Conservation (phyloP, 2,329 filamentous ascomycete genomes). For the Orbilia oligospora region DNA sequence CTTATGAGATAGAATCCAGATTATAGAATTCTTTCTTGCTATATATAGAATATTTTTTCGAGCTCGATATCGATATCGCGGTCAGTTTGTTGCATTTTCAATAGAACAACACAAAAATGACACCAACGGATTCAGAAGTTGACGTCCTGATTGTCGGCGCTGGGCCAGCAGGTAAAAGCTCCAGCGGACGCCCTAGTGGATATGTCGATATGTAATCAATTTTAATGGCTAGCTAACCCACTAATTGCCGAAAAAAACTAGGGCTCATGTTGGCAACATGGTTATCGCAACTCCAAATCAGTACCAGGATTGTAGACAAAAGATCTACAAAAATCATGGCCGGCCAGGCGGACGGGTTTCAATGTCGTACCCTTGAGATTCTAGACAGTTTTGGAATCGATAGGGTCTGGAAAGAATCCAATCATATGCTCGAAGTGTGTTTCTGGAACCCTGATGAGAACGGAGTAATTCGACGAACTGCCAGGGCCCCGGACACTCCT, state of each 20-base stretch:
- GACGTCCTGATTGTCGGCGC: slow-evolving; percentile 71
- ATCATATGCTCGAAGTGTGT: slow-evolving; percentile 76
- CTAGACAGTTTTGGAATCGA: slow-evolving; percentile 80
- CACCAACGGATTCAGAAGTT: slow-evolving; percentile 65
- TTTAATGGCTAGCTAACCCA: background rate
- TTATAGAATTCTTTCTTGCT: background rate
- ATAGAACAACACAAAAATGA: slow-evolving; percentile 39
- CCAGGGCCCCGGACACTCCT: slow-evolving; percentile 76
- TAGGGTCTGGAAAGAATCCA: slow-evolving; percentile 76
- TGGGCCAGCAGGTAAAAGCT: slow-evolving; percentile 68
- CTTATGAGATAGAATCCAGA: background rate
- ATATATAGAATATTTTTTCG: background rate
- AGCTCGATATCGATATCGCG: background rate
- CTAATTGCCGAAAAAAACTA: background rate
- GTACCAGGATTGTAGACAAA: slow-evolving; percentile 69
- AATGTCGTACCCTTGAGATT: slow-evolving; percentile 79
- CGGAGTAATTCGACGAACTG: slow-evolving; percentile 73
- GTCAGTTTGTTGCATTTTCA: slow-evolving; percentile 31
- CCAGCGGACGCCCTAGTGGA: background rate
- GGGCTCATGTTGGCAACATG: slow-evolving; percentile 66
- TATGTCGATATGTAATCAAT: background rate
- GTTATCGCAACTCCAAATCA: slow-evolving; percentile 70
- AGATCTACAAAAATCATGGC: slow-evolving; percentile 66
- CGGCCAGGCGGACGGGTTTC: slow-evolving; percentile 71
- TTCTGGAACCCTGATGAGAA: slow-evolving; percentile 76